Evolutionary conservation across 2,329 filamentous ascomycete genomes (phyloP), one percentile per base, ranked within the genome.

Genomic region (Graphiopsis chlorocephala): DNA sequence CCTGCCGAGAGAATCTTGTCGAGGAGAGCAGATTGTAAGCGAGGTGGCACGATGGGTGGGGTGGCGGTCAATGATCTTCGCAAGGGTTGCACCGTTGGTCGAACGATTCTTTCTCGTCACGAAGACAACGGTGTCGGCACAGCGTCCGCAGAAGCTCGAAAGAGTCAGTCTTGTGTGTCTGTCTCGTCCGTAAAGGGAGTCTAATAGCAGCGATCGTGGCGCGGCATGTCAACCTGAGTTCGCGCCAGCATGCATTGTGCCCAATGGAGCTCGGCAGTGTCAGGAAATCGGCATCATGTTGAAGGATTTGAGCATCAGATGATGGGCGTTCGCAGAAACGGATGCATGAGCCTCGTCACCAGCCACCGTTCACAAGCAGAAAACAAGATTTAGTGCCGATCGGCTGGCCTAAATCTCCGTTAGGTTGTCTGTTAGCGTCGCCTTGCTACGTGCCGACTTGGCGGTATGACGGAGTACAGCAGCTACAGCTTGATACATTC

Each of bases 291-390:
- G 26, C 57, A 60, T 31, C 57, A 60, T 17, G 17, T 48, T 28
- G 55, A 50, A 48, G 23, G 28, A 14, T 33, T 23, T 14, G 26
- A 31, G 57, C 42, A 60, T 60, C 45, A 47, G 57, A 60, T 60
- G 57, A 48, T 52, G 48, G 48, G 45, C 10, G 23, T 26, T 33
- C 12, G n/a, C 17, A 42, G 31, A 47, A 50, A 35, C 38, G 26
- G 38, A 48, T 38, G 38, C 57, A 48, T 31, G 35, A 48, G 59
- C 59, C 59, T 53, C 59, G 59, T 62, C 59, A 53, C 59, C 29
- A 62, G 59, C 59, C 59, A 62, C 58, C 28, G 26, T 35, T 35
- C 20, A 25, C 28, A 20, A 33, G 45, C 57, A 60, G 31, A 29
- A 53, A 38, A 53, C 47, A 53, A 53, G 47, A 53, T 38, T 45